A percentile compares a stretch with the other conserved stretches of the same genome.
phyloP scores from a whole-genome alignment of 306 rosid genomes.

The Dalbergia oliveri region DNA sequence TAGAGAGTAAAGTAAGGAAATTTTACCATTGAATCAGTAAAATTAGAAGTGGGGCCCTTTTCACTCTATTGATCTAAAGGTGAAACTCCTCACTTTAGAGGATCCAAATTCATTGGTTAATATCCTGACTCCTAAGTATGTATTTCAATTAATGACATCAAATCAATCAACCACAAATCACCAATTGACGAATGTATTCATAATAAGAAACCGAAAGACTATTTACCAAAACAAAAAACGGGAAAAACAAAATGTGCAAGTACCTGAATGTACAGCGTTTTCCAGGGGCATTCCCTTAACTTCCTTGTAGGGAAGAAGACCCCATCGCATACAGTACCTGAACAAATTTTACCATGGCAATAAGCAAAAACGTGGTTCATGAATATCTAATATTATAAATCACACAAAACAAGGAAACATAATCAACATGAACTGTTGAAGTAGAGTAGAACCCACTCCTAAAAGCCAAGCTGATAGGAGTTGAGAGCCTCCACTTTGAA shows the following conservation, averaged over 20 bases:
- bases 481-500: conserved; percentile 40
- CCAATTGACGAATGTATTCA: conserved; percentile 4
- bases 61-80: no score
- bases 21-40: no score
- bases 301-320: conserved; percentile 73
- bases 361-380: conserved; percentile 27
- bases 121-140: background rate
- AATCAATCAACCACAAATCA: conserved; percentile 27
- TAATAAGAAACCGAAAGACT: background rate
- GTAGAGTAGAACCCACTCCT: conserved; percentile 54
- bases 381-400: background rate
- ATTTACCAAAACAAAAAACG: background rate
- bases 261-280: conserved; percentile 82
- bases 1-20: no score
- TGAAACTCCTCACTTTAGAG: no score
- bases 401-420: conserved; percentile 28
- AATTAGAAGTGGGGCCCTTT: no score
- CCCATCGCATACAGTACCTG: conserved; percentile 96
- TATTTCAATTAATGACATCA: conserved; percentile 27
- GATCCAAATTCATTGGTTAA: background rate
- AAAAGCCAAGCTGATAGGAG: conserved; percentile 46
- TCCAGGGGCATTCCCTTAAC: conserved; percentile 88
- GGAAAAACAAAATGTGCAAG: conserved; percentile 6
- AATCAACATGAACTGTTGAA: conserved; percentile 35
- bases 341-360: conserved; percentile 31